Conservation (phyloP, 2,329 filamentous ascomycete genomes). For the Talaromyces sp. region DNA sequence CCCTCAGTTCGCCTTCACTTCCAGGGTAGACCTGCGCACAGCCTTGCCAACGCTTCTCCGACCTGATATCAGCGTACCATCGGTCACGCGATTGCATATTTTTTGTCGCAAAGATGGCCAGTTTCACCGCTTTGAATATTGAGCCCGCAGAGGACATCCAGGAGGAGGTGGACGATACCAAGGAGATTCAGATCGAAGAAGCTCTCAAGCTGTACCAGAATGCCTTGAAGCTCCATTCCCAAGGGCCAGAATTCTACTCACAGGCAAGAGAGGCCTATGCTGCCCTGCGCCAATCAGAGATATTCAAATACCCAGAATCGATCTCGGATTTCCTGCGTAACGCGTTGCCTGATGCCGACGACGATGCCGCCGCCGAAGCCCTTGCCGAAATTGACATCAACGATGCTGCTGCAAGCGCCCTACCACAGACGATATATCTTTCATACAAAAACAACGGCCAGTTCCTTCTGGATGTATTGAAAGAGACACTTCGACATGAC, state of each 20-base stretch:
- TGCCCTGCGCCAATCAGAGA: constrained; percentile 80
- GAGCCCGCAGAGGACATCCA: constrained; percentile 86
- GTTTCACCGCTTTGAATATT: constrained; percentile 86
- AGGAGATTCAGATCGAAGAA: constrained; percentile 95
- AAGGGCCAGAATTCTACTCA: constrained; percentile 68
- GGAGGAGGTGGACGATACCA: constrained; percentile 89
- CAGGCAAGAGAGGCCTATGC: constrained; percentile 78
- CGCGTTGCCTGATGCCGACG: constrained; percentile 42
- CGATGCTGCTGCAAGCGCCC: constrained; percentile 70
- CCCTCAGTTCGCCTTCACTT: not conserved
- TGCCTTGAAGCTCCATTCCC: constrained; percentile 84
- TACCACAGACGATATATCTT: constrained; percentile 85
- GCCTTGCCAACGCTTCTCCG: not conserved
- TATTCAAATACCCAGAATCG: constrained; percentile 87
- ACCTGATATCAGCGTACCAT: not conserved
- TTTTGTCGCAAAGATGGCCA: constrained; percentile 36
- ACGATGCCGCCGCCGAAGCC: constrained; percentile 20
- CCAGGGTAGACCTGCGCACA: not conserved
- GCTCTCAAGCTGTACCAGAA: constrained; percentile 90
- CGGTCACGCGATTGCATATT: not conserved
- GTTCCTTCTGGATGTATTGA: constrained; percentile 73
- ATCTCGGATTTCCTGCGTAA: constrained; percentile 75
- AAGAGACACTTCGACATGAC: constrained; percentile 38
- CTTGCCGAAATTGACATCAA: constrained; percentile 53
- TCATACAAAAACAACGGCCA: constrained; percentile 95